A percentile compares a stretch with the other conserved stretches of the same genome.
Evolutionary conservation across 1,139 yeast species (phyloP).

Genomic region (Lipomyces yarrowii): DNA sequence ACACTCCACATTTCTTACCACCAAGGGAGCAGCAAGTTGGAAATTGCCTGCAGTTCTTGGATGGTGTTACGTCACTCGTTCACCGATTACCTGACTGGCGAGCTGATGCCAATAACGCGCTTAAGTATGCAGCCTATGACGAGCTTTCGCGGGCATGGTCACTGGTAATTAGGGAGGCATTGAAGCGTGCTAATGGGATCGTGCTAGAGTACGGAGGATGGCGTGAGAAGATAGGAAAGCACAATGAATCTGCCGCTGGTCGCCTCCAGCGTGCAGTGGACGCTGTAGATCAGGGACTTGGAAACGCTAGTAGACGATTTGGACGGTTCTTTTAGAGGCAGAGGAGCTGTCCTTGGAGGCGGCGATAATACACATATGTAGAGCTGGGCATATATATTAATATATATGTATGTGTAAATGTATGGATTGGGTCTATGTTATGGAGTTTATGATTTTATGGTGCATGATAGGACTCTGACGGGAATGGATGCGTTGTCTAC

Average conservation of each 20-base stretch:
- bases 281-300: slow-evolving; percentile 26
- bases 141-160: slow-evolving; percentile 80
- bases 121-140: slow-evolving; percentile 71
- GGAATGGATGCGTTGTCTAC: neutral
- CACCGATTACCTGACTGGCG: slow-evolving; percentile 73
- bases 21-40: slow-evolving; percentile 65
- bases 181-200: slow-evolving; percentile 43
- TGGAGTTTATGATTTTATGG: slow-evolving; percentile 5
- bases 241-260: slow-evolving; percentile 59
- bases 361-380: neutral
- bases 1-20: slow-evolving; percentile 74
- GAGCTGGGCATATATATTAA: neutral
- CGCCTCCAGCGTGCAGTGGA: slow-evolving; percentile 33
- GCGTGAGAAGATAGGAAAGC: slow-evolving; percentile 58
- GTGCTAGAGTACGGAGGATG: slow-evolving; percentile 55
- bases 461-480: neutral
- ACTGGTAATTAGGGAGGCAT: slow-evolving; percentile 57
- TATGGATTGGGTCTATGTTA: slow-evolving; percentile 6
- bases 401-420: neutral
- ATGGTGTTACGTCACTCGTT: slow-evolving; percentile 64
- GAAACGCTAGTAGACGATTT: slow-evolving; percentile 12
- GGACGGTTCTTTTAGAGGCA: slow-evolving; percentile 12
- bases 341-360: neutral
- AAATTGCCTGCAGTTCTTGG: slow-evolving; percentile 66
- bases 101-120: slow-evolving; percentile 71